Base-by-base conservation (phyloP, 1,284 basidiomycete genomes). In the Rhodotorula sp. region DNA sequence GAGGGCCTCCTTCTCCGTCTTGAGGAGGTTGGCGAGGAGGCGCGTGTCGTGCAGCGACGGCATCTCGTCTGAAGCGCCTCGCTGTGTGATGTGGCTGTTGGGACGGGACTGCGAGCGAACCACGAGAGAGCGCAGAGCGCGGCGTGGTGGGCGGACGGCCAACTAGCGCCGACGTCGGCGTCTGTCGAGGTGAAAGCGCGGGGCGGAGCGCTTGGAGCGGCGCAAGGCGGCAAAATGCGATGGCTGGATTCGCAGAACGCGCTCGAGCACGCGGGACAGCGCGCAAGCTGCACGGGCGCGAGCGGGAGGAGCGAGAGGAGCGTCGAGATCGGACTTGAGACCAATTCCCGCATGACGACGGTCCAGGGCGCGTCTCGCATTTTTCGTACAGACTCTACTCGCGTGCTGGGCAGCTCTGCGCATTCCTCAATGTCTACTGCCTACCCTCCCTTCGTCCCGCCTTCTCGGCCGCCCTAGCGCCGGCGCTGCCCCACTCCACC, bases 11-110 rank as follows among this genome's bases (percentile, higher is more conserved):
- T 81, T 81, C 72, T 83, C 82, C 9, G 78, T 73, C 71, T 82
- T 82, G 78, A 83, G 80, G 36, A 83, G 75, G 73, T 81, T 82
- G 61, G 78, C 74, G 56, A 83, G 79, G 66, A 83, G 78, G 37
- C 82, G 77, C n/a, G 80, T 80, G 66, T 82, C 81, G 57, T 76
- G 73, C n/a, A 71, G 46, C 3, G 64, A 54, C 22, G 73, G 73
- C 73, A 72, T 74, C 27, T 1, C 10, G 37, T 29, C 22, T n/a
- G 17, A 22, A 37, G 17, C 27, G 4, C 39, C 13, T 7, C 37
- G 39, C n/a, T 55, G 13, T n/a, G 15, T 29, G 32, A 32, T 19
- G 53, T 12, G 29, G 19, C 12, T 34, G 53, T 19, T 21, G 17
- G 53, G 6, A 21, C 27, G 13, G 13, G 25, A 53, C 21, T 17